These are phyloP conservation scores for Geotrichum fermentans DNA, from an alignment of 1,139 yeast species.

Conservation along the genomic window DNA sequence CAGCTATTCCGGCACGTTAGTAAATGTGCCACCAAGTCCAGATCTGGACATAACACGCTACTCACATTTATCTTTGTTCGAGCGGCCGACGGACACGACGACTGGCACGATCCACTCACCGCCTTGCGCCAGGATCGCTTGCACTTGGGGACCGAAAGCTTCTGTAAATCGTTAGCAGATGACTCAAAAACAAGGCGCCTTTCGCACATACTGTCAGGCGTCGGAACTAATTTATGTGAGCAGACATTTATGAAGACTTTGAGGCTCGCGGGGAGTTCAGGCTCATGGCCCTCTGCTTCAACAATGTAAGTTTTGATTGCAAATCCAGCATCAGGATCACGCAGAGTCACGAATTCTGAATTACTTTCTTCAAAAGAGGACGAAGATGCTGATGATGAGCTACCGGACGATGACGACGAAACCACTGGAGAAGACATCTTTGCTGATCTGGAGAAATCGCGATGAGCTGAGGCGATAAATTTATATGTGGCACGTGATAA, in stretches of 20 bases:
- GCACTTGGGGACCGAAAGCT: slow-evolving; percentile 54
- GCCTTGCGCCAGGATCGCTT: slow-evolving; percentile 42
- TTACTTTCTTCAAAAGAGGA: background rate
- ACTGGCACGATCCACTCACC: slow-evolving; percentile 85
- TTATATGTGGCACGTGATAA: background rate
- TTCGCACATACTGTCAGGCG: slow-evolving; percentile 37
- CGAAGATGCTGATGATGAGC: background rate
- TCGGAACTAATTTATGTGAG: slow-evolving; percentile 58
- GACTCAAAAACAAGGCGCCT: background rate
- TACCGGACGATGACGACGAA: background rate
- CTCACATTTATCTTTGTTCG: slow-evolving; percentile 50
- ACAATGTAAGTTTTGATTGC: slow-evolving; percentile 58
- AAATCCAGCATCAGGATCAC: slow-evolving; percentile 40
- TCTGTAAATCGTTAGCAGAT: slow-evolving; percentile 36
- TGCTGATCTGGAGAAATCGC: background rate
- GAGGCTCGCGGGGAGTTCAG: slow-evolving; percentile 39
- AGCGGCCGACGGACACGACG: slow-evolving; percentile 52
- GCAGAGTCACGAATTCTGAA: slow-evolving; percentile 13
- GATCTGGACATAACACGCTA: background rate
- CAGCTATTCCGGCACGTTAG: slow-evolving; percentile 42
- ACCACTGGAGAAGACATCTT: background rate
- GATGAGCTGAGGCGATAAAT: too few relatives aligned
- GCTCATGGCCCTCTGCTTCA: slow-evolving; percentile 31
- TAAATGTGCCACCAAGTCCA: background rate
- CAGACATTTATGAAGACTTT: slow-evolving; percentile 81